Percentiles rank a stretch among this genome's conserved stretches.
These are phyloP conservation scores for Elongisporangium prolatum DNA, from an alignment of 352 stramenopile species.

Conservation along the genomic window DNA sequence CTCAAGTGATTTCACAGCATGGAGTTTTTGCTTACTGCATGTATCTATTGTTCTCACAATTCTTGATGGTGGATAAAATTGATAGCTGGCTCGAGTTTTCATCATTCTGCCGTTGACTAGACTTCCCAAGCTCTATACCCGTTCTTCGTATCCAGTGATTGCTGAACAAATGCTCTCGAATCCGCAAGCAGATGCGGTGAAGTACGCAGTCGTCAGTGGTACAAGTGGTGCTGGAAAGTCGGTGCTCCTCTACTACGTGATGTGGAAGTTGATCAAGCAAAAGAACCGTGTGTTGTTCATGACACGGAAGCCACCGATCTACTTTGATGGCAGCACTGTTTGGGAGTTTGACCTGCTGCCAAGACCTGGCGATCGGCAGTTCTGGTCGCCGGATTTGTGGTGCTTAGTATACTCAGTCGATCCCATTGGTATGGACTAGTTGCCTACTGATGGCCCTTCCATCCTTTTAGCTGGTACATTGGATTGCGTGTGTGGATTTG, in stretches of 20 bases:
- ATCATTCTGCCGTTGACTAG: conserved; percentile 17
- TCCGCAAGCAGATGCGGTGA: conserved; percentile 5
- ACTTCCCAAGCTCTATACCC: conserved; percentile 15
- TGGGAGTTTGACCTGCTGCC: no score
- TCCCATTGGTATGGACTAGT: conserved; percentile 11
- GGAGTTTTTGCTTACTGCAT: conserved; percentile 11
- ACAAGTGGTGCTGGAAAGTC: conserved; percentile 27
- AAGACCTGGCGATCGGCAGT: conserved; percentile 11
- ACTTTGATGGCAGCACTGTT: no score
- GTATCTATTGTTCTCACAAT: conserved; percentile 19
- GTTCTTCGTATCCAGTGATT: conserved; percentile 20
- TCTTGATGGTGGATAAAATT: conserved; percentile 16
- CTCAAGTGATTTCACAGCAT: conserved; percentile 4
- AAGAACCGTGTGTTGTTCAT: conserved; percentile 23
- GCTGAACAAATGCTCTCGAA: conserved; percentile 18
- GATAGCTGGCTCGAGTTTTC: conserved; percentile 21
- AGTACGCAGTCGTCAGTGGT: conserved; percentile 26
- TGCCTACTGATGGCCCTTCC: conserved; percentile 11
- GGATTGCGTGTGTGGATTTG: conserved; percentile 25
- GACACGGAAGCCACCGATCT: conserved; percentile 3
- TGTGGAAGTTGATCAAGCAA: conserved; percentile 26
- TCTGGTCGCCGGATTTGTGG: conserved; percentile 22
- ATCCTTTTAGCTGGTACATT: conserved; percentile 21
- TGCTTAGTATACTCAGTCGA: conserved; percentile 21
- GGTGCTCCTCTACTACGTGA: conserved; percentile 31